Conservation (phyloP, 2,329 filamentous ascomycete genomes). For the Bipolaris sorokiniana region DNA sequence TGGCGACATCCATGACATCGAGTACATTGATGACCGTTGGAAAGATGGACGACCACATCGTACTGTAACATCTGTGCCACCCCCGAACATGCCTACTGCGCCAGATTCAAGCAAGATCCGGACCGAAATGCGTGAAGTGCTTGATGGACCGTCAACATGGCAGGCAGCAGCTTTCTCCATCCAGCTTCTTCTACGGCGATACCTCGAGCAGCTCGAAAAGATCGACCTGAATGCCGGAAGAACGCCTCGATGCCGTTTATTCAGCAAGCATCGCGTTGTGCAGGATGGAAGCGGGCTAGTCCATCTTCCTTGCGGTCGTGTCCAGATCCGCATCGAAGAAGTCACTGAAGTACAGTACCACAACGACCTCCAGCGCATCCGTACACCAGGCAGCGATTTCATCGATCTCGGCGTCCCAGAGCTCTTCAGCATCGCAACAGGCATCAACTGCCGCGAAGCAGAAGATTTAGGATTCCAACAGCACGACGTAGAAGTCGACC, state of each 20-base stretch:
- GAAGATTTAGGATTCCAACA: constrained; percentile 25
- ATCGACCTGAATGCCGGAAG: constrained; percentile 20
- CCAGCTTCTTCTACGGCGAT: constrained; percentile 23
- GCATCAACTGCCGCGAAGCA: constrained; percentile 20
- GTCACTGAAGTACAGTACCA: constrained; percentile 21
- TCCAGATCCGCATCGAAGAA: constrained; percentile 27
- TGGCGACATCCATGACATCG: constrained; percentile 20
- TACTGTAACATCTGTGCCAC: constrained; percentile 19
- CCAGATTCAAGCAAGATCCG: constrained; percentile 20
- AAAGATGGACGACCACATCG: constrained; percentile 23
- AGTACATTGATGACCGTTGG: constrained; percentile 28
- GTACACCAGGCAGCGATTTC: constrained; percentile 20
- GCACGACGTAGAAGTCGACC: constrained; percentile 22
- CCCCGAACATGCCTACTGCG: constrained; percentile 10
- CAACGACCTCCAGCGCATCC: constrained; percentile 19
- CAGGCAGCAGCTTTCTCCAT: constrained; percentile 21
- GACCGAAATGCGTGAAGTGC: constrained; percentile 21
- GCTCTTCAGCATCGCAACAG: constrained; percentile 13
- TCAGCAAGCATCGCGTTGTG: constrained; percentile 23
- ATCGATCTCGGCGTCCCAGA: constrained; percentile 13
- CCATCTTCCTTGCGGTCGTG: constrained; percentile 14
- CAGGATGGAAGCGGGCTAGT: constrained; percentile 23
- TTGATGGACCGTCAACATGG: constrained; percentile 26
- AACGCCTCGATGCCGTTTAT: constrained; percentile 19
- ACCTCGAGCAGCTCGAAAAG: constrained; percentile 22